Evolutionary conservation across 2,329 filamentous ascomycete genomes (phyloP), one percentile per base, ranked within the genome.

Genomic region (Trichoderma sp.): DNA sequence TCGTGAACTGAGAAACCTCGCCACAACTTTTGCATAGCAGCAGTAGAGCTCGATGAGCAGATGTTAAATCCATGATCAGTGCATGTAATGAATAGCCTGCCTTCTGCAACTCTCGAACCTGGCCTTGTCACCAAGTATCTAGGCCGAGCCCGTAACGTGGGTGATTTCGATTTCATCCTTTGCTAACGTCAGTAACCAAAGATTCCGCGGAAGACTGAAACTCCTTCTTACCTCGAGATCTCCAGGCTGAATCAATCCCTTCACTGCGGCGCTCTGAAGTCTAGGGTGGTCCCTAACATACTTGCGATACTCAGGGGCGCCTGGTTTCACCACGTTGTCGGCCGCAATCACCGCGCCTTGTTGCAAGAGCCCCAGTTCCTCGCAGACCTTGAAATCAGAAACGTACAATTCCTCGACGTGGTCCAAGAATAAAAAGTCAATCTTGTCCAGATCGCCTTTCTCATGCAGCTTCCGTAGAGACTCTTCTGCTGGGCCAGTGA

Each of bases 351-450:
- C 88, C 1, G 89, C 89, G 0, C 93, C 93, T 0, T 88, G 86
- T 0, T 85, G 86, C 3, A 97, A 86, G 45, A 96, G 82, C 0
- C 88, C 88, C 6, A 95, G 85, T 53, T 93, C 88, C 84, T 97
- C 94, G 81, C 92, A 94, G 0, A 95, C 87, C 84, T 95, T 95
- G 76, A 96, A 83, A 79, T 97, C 94, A 0, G 89, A 88, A 1
- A 89, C 90, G 81, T 96, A 97, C 0, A 91, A 89, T 0, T 93
- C 92, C 83, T 96, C 95, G 83, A 93, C 92, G 82, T 97, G 94
- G 80, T 97, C 94, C 45, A 97, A 85, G 82, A 97, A 96, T 83
- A 95, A 86, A 53, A 95, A 84, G 79, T 95, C 93, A 76, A 95
- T 90, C 63, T 88, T 87, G 29, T 86, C 83, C 29, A 95, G 81